phyloP scores from a whole-genome alignment of 169 alveolate genomes.

The Plasmodium knowlesi region DNA sequence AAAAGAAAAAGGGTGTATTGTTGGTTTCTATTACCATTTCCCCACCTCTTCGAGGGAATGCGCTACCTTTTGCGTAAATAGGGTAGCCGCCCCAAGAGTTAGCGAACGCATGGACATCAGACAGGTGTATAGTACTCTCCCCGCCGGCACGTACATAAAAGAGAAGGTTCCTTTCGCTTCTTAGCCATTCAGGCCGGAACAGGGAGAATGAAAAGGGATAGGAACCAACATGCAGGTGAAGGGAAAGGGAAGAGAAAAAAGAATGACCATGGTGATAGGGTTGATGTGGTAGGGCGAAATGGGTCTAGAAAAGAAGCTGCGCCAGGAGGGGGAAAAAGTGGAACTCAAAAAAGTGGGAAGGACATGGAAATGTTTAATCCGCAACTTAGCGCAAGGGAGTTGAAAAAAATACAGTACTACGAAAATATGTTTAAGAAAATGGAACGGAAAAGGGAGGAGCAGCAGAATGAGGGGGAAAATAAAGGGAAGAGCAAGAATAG shows the following conservation, averaged over 20 bases:
- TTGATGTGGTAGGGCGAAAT: not conserved
- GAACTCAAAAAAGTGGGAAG: not conserved
- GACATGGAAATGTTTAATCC: constrained; percentile 76
- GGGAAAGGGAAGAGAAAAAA: constrained; percentile 27
- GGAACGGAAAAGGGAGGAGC: constrained; percentile 68
- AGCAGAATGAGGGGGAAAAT: constrained; percentile 20
- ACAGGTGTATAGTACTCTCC: not conserved
- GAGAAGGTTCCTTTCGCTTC: not conserved
- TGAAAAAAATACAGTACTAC: constrained; percentile 82
- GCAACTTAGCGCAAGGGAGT: constrained; percentile 80
- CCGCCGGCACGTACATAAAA: not conserved
- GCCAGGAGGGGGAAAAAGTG: not conserved
- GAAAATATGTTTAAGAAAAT: constrained; percentile 84
- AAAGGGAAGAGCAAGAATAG: not conserved
- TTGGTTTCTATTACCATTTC: not conserved
- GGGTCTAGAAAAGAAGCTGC: not conserved
- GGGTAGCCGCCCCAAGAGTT: not conserved
- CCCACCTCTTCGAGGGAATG: not conserved
- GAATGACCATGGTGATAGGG: not conserved
- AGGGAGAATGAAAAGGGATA: constrained; percentile 2
- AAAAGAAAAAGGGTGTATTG: not conserved
- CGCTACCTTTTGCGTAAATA: not conserved
- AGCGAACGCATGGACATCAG: not conserved
- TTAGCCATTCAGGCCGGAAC: not conserved
- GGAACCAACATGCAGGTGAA: not conserved